Conservation (phyloP, 2,329 filamentous ascomycete species). For the Talaromyces funiculosus region DNA sequence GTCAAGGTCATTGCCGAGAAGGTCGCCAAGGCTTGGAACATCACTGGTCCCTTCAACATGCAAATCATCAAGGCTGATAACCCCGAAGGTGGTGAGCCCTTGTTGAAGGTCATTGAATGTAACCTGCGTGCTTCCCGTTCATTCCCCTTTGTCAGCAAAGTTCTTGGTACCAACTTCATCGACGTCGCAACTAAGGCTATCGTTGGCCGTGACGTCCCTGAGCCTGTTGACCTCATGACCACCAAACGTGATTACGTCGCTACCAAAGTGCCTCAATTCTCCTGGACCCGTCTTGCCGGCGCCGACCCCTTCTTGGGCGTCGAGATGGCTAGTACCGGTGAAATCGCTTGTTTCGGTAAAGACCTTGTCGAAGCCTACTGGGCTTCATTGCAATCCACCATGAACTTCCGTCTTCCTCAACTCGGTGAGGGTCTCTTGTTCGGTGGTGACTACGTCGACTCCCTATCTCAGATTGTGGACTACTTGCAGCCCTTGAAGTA, state of each 20-base stretch:
- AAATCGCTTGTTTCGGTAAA: slow-evolving; percentile 98
- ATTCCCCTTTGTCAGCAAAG: slow-evolving; percentile 97
- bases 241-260: slow-evolving; percentile 86
- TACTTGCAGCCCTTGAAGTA: slow-evolving; percentile 85
- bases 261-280: slow-evolving; percentile 98
- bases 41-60: slow-evolving; percentile 99
- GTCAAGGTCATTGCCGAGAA: slow-evolving; percentile 94
- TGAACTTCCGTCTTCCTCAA: slow-evolving; percentile 98
- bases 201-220: slow-evolving; percentile 75
- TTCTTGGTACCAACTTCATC: slow-evolving; percentile 93
- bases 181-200: slow-evolving; percentile 91
- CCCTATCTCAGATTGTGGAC: slow-evolving; percentile 73
- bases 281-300: slow-evolving; percentile 94
- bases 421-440: slow-evolving; percentile 93
- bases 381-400: slow-evolving; percentile 89
- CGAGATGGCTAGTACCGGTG: slow-evolving; percentile 94
- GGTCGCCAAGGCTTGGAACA: slow-evolving; percentile 94
- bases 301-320: slow-evolving; percentile 97
- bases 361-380: slow-evolving; percentile 96
- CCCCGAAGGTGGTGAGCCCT: slow-evolving; percentile 66
- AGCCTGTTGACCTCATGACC: slow-evolving; percentile 81
- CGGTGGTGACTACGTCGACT: slow-evolving; percentile 71
- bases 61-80: slow-evolving; percentile 93
- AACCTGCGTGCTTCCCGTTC: slow-evolving; percentile 95
- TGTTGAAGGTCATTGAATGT: slow-evolving; percentile 95